Evolutionary conservation across 495 filamentous ascomycete species (phyloP), one percentile per base, ranked within the genome.

Genomic region (Cryomyces antarcticus): DNA sequence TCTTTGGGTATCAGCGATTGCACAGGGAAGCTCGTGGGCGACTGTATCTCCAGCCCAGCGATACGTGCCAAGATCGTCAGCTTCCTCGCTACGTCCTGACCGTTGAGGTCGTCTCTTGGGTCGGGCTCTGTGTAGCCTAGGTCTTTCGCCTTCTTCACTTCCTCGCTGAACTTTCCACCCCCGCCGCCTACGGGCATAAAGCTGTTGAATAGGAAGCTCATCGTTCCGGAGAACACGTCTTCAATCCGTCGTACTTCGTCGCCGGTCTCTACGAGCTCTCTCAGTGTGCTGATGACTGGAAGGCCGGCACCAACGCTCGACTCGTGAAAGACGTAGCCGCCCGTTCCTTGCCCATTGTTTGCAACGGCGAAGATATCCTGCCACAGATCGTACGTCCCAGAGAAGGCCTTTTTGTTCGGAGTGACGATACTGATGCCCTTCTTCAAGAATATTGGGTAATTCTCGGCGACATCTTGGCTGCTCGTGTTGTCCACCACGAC

Each of bases 91-190:
- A 97, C 88, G 56, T 97, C 89, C 55, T 93, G 68, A 7, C 89
- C 89, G 61, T 97, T 95, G 51, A 97, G 68, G 52, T 96, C 89
- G 58, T 96, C 89, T 36, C 89, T 70, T 36, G 89, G 89, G 56
- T 96, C 89, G 2, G 89, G 89, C 64, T 97, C 89, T 5, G 89
- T 97, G 62, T 86, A 97, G 12, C 92, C 89, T n/a, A 88, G 63
- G 41, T 87, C 79, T 65, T 93, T 89, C 30, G 88, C 89, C 60
- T 87, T 80, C 48, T 69, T 71, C 17, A 95, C 89, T 46, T 88
- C 84, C 37, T 74, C 79, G 37, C 82, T 87, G 75, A 88, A 97
- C 52, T 78, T 76, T 4, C 77, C 76, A 27, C 58, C 62, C 27
- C 50, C 53, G 27, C 57, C 58, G 24, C 31, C 30, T 11, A 53